These are phyloP conservation scores for Melampsora abietis-canadensis DNA, from an alignment of 1,284 basidiomycete species.

Conservation along the genomic window DNA sequence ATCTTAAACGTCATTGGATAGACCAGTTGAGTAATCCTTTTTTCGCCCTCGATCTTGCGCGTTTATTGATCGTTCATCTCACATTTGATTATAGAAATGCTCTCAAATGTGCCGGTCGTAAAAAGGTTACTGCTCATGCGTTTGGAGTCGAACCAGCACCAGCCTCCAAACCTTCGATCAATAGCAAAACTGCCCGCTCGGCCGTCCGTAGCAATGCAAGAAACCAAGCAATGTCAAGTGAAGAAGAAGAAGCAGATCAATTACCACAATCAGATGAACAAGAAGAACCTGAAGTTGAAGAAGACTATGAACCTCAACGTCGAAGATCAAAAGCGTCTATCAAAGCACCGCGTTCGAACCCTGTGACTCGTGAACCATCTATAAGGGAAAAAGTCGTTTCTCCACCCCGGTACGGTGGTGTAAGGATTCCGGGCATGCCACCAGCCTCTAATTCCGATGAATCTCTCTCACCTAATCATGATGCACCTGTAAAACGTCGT, in stretches of 20 bases:
- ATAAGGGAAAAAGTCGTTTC: neutral
- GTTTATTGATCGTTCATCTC: neutral
- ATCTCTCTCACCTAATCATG: conserved; percentile 22
- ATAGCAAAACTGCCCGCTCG: conserved; percentile 1
- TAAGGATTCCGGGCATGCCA: conserved; percentile 39
- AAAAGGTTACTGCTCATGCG: conserved; percentile 36
- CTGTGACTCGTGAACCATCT: conserved; percentile 8
- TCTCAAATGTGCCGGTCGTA: conserved; percentile 16
- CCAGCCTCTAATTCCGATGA: conserved; percentile 15
- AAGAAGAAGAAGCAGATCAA: conserved; percentile 22
- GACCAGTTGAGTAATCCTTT: conserved; percentile 27
- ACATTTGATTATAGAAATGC: conserved; percentile 14
- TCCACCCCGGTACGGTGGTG: conserved; percentile 23
- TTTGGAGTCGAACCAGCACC: conserved; percentile 30
- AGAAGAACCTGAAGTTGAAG: conserved; percentile 4
- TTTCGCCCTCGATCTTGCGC: neutral
- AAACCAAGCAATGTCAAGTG: neutral
- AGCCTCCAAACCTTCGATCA: conserved; percentile 26
- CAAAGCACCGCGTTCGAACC: neutral
- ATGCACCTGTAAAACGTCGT: neutral
- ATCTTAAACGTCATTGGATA: conserved; percentile 45
- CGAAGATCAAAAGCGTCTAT: conserved; percentile 17
- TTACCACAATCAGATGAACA: conserved; percentile 3
- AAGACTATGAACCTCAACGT: conserved; percentile 22
- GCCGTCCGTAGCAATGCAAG: neutral